Base-by-base conservation (phyloP, 176 grass and related monocot species). In the Zea luxurians region DNA sequence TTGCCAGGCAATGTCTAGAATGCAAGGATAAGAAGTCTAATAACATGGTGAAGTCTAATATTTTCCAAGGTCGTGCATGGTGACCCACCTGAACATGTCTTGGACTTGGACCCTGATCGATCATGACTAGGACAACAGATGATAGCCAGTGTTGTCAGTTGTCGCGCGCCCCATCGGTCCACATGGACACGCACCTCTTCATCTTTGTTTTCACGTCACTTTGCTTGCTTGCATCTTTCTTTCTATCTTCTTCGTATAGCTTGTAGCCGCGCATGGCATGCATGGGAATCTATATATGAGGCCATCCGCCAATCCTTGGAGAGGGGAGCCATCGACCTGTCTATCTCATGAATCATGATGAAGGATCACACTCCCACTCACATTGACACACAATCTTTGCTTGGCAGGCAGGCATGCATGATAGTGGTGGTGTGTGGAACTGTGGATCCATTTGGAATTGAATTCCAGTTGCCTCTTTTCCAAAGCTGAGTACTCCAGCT, bases 21-120 rank as follows among this genome's bases (percentile, higher is more conserved):
- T 27, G 27, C 27, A 27, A 27, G 27, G 27, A 27, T 27, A 27
- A 27, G 27, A 27, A 27, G 27, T 27, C 27, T 27, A 27, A 27
- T 27, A 27, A 27, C 27, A 27, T 27, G 27, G 27, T 27, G 68
- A 79, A 75, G 48, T 85, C 60, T 66, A 75, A 55, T 57, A 68
- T 79, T 85, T 85, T 48, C 75, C 75, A 85, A 85, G 75, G 75
- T 73, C 66, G 59, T 66, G 37, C 61, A 57, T 16, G 57, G 41
- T 54, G 82, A 63, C 83, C 83, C 83, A 58, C 83, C 70, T 21
- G 48, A 65, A 85, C 83, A 37, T 73, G 68, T 65, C 83, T 61
- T 46, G 57, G 11, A 13, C 38, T 5, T 62, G 21, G 60, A 48
- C 42, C 62, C 6, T 17, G 81, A 45, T 45, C 52, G 66, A 73